Evolutionary conservation across 345 rosid species (phyloP).

Genomic region (Ceriops zippeliana): DNA sequence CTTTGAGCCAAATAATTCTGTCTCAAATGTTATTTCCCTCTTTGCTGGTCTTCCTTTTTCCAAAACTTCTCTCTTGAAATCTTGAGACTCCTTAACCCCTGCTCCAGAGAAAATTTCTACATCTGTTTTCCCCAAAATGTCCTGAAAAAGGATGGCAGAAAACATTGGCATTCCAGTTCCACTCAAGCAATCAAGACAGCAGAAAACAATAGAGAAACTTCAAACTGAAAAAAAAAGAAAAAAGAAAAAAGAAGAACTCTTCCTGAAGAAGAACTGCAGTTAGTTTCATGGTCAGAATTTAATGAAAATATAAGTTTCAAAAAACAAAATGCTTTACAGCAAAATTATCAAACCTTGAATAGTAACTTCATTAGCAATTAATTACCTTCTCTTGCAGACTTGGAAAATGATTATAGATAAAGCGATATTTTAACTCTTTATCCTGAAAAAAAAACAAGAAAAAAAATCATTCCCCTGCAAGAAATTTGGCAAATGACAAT

Average conservation of each 20-base stretch:
- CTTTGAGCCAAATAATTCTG: conserved; percentile 76
- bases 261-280: too few relatives aligned
- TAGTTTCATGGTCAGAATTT: too few relatives aligned
- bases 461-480: conserved; percentile 2
- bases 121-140: conserved; percentile 86
- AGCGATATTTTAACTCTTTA: conserved; percentile 79
- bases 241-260: background rate
- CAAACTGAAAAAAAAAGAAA: background rate
- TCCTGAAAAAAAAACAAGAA: conserved; percentile 47
- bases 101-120: conserved; percentile 81
- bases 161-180: background rate
- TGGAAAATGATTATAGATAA: conserved; percentile 90
- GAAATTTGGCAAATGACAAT: background rate
- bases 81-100: conserved; percentile 93
- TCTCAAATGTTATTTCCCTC: conserved; percentile 86
- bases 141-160: conserved; percentile 38
- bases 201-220: background rate
- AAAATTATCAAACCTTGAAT: conserved; percentile 12
- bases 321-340: background rate
- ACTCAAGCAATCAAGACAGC: background rate
- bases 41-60: conserved; percentile 87
- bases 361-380: conserved; percentile 21
- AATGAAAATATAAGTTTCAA: too few relatives aligned
- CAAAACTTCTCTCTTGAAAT: conserved; percentile 86
- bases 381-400: conserved; percentile 75